Evolutionary conservation across 106 monocot genomes (phyloP), one percentile per base, ranked within the genome.

Genomic region (Alisma plantagoaquatica): DNA sequence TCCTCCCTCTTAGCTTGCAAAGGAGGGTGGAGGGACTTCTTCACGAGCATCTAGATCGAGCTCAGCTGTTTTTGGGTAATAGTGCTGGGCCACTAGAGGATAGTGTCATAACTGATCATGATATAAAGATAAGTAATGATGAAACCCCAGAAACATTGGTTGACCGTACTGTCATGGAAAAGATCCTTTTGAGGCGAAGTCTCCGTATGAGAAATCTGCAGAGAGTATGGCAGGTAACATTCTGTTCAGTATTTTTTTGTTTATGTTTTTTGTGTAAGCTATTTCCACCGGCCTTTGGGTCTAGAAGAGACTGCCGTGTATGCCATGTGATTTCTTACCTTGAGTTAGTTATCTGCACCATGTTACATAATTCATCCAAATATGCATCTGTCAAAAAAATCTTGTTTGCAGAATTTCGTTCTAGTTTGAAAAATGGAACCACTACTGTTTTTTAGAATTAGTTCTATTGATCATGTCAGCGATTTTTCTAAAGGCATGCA

Each of bases 11-110:
- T 54, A 90, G 82, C 49, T 72, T 98, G 66, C 98, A 98, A 67
- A 81, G 98, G 64, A 89, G 98, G 61, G 82, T 79, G 27, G 90
- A 98, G 53, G 76, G 85, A 52, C 66, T 98, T 42, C 63, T 98
- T 45, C 82, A 98, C 32, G 98, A 98, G 62, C 82, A 98, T 66
- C 66, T 85, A 57, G 98, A 90, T 66, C 76, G 90, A 60, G 33
- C 68, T n/a, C 56, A 81, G 30, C 56, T 98, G 35, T 26, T 68
- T 45, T 38, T 56, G 33, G 46, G 38, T 7, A 76, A 66, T 35
- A 27, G 19, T 26, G 48, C 7, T 28, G 33, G 68, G 49, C 43
- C 14, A 17, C 35, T 52, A 41, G 67, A 57, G 47, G 68, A 49
- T 23, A 53, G 38, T 60, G 32, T 66, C 64, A 18, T 35, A n/a